Conservation (phyloP, 345 rosid genomes). For the Ailanthus altissimus region DNA sequence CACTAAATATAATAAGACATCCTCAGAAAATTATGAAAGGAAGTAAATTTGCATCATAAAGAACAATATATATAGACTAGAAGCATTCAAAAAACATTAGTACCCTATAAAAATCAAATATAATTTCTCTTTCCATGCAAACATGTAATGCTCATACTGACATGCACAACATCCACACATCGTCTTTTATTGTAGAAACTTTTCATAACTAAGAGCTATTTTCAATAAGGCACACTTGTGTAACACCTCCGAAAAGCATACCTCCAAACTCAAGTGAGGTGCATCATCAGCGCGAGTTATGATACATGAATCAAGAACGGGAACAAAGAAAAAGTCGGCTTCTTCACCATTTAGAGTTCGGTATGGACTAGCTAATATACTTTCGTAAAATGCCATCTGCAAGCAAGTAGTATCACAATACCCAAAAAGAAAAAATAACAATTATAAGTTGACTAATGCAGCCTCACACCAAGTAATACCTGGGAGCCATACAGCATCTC, state of each 20-base stretch:
- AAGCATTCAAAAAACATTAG: neutral
- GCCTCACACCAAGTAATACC: constrained; percentile 45
- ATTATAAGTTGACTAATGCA: constrained; percentile 19
- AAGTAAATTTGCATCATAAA: neutral
- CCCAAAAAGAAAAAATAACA: neutral
- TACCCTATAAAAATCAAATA: neutral
- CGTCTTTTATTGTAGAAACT: neutral
- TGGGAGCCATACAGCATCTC: constrained; percentile 90
- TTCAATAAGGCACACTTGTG: neutral
- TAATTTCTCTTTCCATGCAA: neutral
- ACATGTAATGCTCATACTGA: neutral
- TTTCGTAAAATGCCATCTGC: constrained; percentile 96
- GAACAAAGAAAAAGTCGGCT: constrained; percentile 97
- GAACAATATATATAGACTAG: neutral
- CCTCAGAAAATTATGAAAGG: neutral
- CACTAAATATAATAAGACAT: neutral
- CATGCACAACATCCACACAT: neutral
- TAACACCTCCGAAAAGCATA: constrained; percentile 27
- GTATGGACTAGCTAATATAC: constrained; percentile 72
- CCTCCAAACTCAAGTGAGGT: constrained; percentile 82
- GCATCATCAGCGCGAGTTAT: constrained; percentile 92
- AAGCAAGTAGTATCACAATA: constrained; percentile 14
- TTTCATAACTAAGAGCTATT: neutral
- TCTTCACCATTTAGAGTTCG: constrained; percentile 93
- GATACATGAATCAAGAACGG: constrained; percentile 96